Percentiles rank a stretch among this genome's conserved stretches.
phyloP scores from a whole-genome alignment of 2,329 filamentous ascomycete genomes.

The Paraphaeosphaeria sporulosa region DNA sequence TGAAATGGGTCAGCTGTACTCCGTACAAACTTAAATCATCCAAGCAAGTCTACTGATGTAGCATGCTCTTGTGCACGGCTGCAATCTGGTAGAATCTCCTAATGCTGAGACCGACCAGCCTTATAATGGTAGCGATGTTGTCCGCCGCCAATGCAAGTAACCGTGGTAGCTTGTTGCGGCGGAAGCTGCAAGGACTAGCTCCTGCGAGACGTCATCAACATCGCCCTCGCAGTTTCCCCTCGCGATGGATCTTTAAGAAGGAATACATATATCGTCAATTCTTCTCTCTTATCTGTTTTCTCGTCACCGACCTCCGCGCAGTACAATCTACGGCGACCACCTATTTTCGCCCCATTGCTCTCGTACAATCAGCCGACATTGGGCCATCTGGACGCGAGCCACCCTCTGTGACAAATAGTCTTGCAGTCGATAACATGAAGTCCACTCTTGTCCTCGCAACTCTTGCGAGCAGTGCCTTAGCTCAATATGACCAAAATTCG shows the following conservation, averaged over 20 bases:
- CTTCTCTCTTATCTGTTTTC: neutral
- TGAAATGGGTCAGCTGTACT: neutral
- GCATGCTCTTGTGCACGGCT: neutral
- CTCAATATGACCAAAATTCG: slow-evolving; percentile 26
- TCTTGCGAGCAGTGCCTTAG: slow-evolving; percentile 17
- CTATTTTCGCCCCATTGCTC: neutral
- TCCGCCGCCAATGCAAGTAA: slow-evolving; percentile 7
- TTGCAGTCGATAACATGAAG: slow-evolving; percentile 15
- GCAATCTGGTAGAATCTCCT: neutral
- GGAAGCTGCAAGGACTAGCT: slow-evolving; percentile 15
- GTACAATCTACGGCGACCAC: neutral
- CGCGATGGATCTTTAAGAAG: neutral
- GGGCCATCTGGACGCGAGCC: neutral
- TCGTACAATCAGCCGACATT: neutral
- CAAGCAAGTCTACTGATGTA: neutral
- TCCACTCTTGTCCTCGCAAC: slow-evolving; percentile 12
- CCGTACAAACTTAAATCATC: neutral
- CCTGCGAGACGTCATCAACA: slow-evolving; percentile 12
- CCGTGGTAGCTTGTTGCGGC: slow-evolving; percentile 12
- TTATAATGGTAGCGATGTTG: neutral
- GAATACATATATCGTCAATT: neutral
- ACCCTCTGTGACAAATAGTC: neutral
- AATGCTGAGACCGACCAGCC: neutral
- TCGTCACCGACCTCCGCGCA: neutral
- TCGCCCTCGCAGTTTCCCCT: slow-evolving; percentile 5